These are phyloP conservation scores for Mycena filopes DNA, from an alignment of 768 basidiomycete genomes.

Conservation along the genomic window DNA sequence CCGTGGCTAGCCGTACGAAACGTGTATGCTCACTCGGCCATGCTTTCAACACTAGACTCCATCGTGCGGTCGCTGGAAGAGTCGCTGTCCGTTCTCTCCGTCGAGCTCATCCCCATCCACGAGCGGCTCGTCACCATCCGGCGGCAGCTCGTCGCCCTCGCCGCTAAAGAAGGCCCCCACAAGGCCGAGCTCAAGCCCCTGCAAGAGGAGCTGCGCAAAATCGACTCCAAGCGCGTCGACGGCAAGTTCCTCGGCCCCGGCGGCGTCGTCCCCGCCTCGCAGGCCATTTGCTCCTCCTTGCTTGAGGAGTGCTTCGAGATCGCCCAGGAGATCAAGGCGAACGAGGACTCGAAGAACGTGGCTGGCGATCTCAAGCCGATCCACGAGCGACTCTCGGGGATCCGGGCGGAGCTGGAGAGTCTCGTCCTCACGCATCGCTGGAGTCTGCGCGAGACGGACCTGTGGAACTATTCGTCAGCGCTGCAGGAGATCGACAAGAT, in stretches of 20 bases:
- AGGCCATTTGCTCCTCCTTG: conserved; percentile 90
- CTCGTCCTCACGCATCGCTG: conserved; percentile 95
- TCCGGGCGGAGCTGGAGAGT: conserved; percentile 89
- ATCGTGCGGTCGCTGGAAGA: conserved; percentile 83
- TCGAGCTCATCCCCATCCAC: conserved; percentile 91
- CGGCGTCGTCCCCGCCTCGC: conserved; percentile 89
- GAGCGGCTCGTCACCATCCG: conserved; percentile 88
- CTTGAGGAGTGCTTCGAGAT: conserved; percentile 98
- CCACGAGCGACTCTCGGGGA: conserved; percentile 88
- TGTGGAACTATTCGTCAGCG: conserved; percentile 93
- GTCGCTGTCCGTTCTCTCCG: conserved; percentile 86
- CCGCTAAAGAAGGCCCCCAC: conserved; percentile 86
- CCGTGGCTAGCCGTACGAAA: background rate
- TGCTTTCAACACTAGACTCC: conserved; percentile 69
- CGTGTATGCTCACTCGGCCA: background rate
- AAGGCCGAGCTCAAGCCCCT: conserved; percentile 91
- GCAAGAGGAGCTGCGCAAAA: conserved; percentile 92
- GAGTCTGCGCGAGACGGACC: conserved; percentile 94
- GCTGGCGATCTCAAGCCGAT: conserved; percentile 89
- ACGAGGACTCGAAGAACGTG: conserved; percentile 91
- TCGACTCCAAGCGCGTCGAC: conserved; percentile 96
- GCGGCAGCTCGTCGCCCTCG: conserved; percentile 87
- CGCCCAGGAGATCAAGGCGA: conserved; percentile 92
- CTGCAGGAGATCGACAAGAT: conserved; percentile 97
- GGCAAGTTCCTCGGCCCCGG: conserved; percentile 95